These are phyloP conservation scores for Fraxinus nigra DNA, from an alignment of 305 asterid species.

Conservation along the genomic window DNA sequence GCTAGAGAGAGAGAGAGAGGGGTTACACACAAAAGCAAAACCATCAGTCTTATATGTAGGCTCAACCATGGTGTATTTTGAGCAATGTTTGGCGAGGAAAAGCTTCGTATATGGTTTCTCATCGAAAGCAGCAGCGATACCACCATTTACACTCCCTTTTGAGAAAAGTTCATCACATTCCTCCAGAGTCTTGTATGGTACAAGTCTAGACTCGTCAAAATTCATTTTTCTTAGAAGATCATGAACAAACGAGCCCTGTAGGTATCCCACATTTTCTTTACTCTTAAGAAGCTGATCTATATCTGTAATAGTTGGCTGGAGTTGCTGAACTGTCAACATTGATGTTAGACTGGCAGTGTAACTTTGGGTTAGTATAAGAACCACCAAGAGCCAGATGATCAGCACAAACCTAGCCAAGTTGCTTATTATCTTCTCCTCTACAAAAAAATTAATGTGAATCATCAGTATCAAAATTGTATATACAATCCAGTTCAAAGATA, in stretches of 20 bases:
- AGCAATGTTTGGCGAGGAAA: conserved; percentile 41
- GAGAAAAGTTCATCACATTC: conserved; percentile 40
- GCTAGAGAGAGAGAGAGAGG: neutral
- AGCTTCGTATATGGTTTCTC: conserved; percentile 55
- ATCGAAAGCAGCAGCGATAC: conserved; percentile 54
- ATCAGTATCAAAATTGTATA: neutral
- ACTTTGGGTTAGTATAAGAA: conserved; percentile 49
- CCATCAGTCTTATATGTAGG: conserved; percentile 52
- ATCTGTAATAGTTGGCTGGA: conserved; percentile 45
- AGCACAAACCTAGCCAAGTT: conserved; percentile 49
- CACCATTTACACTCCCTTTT: conserved; percentile 50
- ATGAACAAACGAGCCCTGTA: conserved; percentile 39
- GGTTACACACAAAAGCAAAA: conserved; percentile 47
- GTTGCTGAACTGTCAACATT: conserved; percentile 60
- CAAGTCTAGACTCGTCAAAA: conserved; percentile 36
- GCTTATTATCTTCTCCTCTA: conserved; percentile 54
- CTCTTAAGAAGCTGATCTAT: conserved; percentile 35
- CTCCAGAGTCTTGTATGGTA: conserved; percentile 28
- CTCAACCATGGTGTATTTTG: conserved; percentile 48
- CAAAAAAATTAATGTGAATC: neutral
- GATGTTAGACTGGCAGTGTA: conserved; percentile 60
- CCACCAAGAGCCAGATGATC: conserved; percentile 51
- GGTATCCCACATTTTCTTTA: conserved; percentile 49
- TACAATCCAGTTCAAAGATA: neutral
- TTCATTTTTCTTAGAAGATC: conserved; percentile 32